Base-by-base conservation (phyloP, 163 green algal genomes). In the Trebouxia gelatinosa region DNA sequence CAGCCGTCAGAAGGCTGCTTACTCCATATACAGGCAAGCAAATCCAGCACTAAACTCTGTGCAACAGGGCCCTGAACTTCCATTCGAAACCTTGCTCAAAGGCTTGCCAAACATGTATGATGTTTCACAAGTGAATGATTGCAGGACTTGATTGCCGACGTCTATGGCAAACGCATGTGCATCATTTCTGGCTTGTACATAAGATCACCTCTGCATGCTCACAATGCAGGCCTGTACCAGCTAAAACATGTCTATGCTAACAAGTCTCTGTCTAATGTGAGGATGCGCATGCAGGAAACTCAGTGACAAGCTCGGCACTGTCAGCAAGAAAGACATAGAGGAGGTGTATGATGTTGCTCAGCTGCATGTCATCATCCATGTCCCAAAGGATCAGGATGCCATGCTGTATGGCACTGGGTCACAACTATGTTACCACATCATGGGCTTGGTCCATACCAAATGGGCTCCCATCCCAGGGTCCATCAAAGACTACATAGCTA, bases 401-500 rank as follows among this genome's bases (percentile, higher is more conserved):
- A 75, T 17, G 13, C 66, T 76, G 67, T 79, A 76, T 26, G 67
- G 67, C 66, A 77, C 74, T 5, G 67, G 43, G 40, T 43, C 32
- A 19, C 74, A 82, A 61, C 68, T 96, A 37, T 97, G 92, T 74
- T 97, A 97, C 82, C 90, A 97, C 71, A 88, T 95, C n/a, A 88
- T 97, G 82, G 92, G 92, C 5, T 70, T 95, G 21, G 86, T 97
- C 37, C 93, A 97, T 78, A 76, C 83, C 29, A 85, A 91, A 58
- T 97, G 92, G 92, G 85, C 87, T 23, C 93, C 93, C 58, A 89
- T 97, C 64, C 93, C 93, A 0, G 88, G 88, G 6, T 61, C 31
- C 31, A 82, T 95, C 76, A 90, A 93, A 82, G 93, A 97, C 75
- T 97, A 93, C 87, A 95, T 97, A 39, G 88, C 91, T 29, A 95